Base-by-base conservation (phyloP, 2,329 filamentous ascomycete species). In the Xylaria sp. region DNA sequence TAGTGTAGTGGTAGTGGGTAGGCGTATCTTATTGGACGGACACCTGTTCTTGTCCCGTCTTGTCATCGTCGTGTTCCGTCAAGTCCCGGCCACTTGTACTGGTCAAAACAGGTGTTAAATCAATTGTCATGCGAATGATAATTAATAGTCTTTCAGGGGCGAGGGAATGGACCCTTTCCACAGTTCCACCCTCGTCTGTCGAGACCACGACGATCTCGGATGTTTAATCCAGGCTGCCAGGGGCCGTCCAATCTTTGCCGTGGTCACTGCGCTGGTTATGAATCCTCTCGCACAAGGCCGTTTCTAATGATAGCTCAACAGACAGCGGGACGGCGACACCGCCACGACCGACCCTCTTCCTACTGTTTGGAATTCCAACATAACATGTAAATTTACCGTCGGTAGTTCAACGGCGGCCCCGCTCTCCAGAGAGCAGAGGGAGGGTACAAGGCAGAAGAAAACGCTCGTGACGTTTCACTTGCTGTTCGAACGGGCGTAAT, bases 281-380 rank as follows among this genome's bases (percentile, higher is more conserved):
- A 72, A 76, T 75, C 74, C 74, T 75, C 69, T 71, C 65, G 68
- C 68, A 49, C 65, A 71, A 54, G 49, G 61, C 61, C 65, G 70
- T 44, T 76, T 76, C 75, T 75, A 76, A 76, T 76, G 73, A 71
- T 75, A 76, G 74, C 68, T 74, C 70, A 67, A 54, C 58, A 56
- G 68, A 49, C 26, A 51, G 42, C 54, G 38, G 51, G 64, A 74
- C 71, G 72, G 72, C 68, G 63, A 72, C 72, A 74, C 70, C 72
- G 72, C 71, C 71, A 68, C 70, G 61, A 70, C 62, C 67, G 33
- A 36, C 67, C 59, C 54, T 63, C 64, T 61, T 67, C 54, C 48
- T 46, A 44, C 46, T 51, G 46, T 60, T 57, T 66, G 36, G 42
- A 48, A 58, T 62, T 20, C 42, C 63, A 42, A 28, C 59, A 65